Base-by-base conservation (phyloP, 169 alveolate species). In the Eimeria mitis region DNA sequence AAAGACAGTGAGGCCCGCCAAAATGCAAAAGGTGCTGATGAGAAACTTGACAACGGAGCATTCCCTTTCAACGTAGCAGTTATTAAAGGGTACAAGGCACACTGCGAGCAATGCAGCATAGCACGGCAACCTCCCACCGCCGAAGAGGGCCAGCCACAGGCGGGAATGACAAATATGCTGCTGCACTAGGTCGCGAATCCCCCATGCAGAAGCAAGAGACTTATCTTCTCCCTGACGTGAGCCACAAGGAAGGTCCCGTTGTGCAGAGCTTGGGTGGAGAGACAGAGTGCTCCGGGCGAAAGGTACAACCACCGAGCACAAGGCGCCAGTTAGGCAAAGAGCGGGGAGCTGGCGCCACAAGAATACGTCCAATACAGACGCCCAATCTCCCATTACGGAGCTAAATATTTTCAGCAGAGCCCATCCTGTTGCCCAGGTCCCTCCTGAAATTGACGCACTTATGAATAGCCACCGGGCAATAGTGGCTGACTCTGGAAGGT, bases 301-400 rank as follows among this genome's bases (percentile, higher is more conserved):
- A 7, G 92, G 92, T 31, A 40, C 71, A 87, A 63, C 92, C 25
- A 63, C 78, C 78, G 81, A 87, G 68, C 68, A 87, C 92, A 87
- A 23, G 47, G 49, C 56, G 47, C 92, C 92, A 61, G 92, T 87
- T 34, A 87, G 44, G 92, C 83, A 87, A 63, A 87, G 65, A 14
- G 44, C 63, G 0, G 92, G 92, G 63, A 87, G 65, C 92, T 63
- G 92, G 19, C 65, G 92, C 92, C 92, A 87, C 92, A 87, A 28
- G 70, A 87, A 87, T 37, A 28, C 81, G 31, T 87, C 44, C 19
- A 87, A 8, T 16, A 34, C 92, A 63, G 92, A n/a, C 42, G 68
- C 61, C 2, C 28, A 42, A 28, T 63, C 81, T 25, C 21, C 44
- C 52, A 16, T 47, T 21, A 40, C 42, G 40, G 37, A 1, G 8